Base-by-base conservation (phyloP, 2,329 filamentous ascomycete genomes). In the Chaetomium olivaceum region DNA sequence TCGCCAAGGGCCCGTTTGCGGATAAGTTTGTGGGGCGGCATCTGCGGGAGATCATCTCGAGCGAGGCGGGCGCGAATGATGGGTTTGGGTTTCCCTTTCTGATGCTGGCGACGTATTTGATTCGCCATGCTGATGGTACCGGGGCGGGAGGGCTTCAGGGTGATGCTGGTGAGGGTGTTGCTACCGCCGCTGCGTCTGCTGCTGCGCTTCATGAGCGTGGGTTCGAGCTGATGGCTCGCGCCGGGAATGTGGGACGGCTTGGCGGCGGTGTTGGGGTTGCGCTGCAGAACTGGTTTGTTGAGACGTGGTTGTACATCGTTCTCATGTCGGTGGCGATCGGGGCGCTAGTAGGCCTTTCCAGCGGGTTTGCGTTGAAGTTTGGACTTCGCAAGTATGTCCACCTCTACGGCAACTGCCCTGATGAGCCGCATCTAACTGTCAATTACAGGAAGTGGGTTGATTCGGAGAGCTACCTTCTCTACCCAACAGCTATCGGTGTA, bases 81-180 rank as follows among this genome's bases (percentile, higher is more conserved):
- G 86, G 86, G 0, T 86, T 89, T 51, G 86, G 83, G 0, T 88
- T 87, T 55, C 86, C 86, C 0, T 88, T 88, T 61, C 77, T 89
- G 4, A 81, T 87, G 77, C 78, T 88, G 2, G 84, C 85, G 0
- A 80, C 82, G 1, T 85, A 84, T 48, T 78, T 88, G 8, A 81
- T 88, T 61, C 82, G 84, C 1, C 82, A 87, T 66, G 82, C 83
- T 11, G 79, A 83, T 23, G n/a, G n/a, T n/a, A n/a, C n/a, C n/a
- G n/a, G n/a, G n/a, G n/a, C n/a, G n/a, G n/a, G n/a, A n/a, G n/a
- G n/a, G n/a, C n/a, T n/a, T n/a, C n/a, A n/a, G n/a, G n/a, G n/a
- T n/a, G n/a, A 70, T 75, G 21, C 27, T 27, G 16, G 59, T 23
- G n/a, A n/a, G n/a, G n/a, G n/a, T n/a, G n/a, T n/a, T n/a, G n/a